Evolutionary conservation across 345 rosid species (phyloP), one percentile per base, ranked within the genome.

Genomic region (Anastatica hierochuntica): DNA sequence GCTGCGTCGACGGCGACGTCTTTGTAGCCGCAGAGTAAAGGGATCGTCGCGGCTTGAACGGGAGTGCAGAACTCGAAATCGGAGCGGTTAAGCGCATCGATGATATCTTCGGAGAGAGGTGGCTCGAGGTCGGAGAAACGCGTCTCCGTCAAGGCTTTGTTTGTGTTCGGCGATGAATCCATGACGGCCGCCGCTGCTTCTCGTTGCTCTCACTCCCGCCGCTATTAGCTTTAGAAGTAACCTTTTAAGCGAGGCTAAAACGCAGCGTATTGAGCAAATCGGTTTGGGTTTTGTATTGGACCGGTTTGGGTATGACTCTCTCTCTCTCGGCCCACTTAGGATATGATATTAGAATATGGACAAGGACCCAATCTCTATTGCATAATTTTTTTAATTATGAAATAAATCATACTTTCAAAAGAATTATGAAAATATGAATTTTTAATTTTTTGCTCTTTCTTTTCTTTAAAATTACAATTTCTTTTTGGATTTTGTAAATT

Each of bases 1-100:
- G 90, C 88, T 30, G 96, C 96, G 62, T 87, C 96, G 62, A 87
- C 94, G 14, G 94, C 80, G 3, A 92, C 98, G 64, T 92, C 97
- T 70, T 88, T 88, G 76, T 69, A 78, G 68, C 73, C 53, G 72
- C 98, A 88, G 15, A 92, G 84, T 38, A 90, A 56, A 14, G 96
- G 97, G 36, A 90, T 84, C 3, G 96, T 78, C 14, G 85, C 85
- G 20, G 84, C 92, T 61, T 90, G 98, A 60, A 90, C 96, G 7
- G 96, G 96, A n/a, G 90, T 82, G 71, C 98, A 87, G 61, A 73
- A 81, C n/a, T 83, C 73, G 68, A 92, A 92, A 17, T 84, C 82
- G 24, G 75, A 52, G 14, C 29, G 55, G 3, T 48, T 11, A 10
- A 92, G 77, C 6, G 85, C 96, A 2, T 69, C 73, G 34, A 90